Base-by-base conservation (phyloP, 352 stramenopile species). In the Peronospora tabacina region DNA sequence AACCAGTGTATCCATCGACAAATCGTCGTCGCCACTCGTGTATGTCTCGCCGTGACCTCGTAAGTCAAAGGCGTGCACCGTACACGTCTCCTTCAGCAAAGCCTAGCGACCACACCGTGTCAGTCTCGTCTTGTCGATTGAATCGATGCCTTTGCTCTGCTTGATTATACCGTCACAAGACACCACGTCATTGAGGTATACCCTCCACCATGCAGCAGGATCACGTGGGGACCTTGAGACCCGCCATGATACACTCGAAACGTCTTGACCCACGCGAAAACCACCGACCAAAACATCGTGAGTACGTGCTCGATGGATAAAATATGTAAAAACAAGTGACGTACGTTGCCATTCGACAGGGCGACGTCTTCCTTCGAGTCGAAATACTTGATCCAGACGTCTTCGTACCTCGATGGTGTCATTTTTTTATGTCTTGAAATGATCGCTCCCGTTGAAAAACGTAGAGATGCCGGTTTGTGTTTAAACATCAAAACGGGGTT, bases 121-220 rank as follows among this genome's bases (percentile, higher is more conserved):
- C 12, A 36, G 9, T 17, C 3, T 6, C 30, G 5, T 36, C 9
- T 36, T 36, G 1, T n/a, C 13, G 6, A 16, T 16, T 36, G 30
- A 36, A 16, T 36, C 12, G 9, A 15, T 0, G 4, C 3, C 30
- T 36, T 16, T 13, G 13, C 13, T n/a, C n/a, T 13, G 3, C 8
- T 10, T 33, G 0, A 8, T 39, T 49, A 5, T 55, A 94, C 84
- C 40, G 80, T 73, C 30, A 84, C 69, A 13, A 90, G 64, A 49
- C 76, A 82, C 78, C 83, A 95, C 42, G 82, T 93, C 69, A 95
- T 86, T 42, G 76, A 87, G 17, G 79, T 87, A 63, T 90, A 90
- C 47, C 85, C 85, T 15, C 76, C 82, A 33, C 85, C 85, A 50
- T 95, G 85, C 36, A 95, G 64, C 47, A 92, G 61, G 39, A 95